Conservation (phyloP, 371 early-diverging fungal genomes). For the Mucor saturninus region DNA sequence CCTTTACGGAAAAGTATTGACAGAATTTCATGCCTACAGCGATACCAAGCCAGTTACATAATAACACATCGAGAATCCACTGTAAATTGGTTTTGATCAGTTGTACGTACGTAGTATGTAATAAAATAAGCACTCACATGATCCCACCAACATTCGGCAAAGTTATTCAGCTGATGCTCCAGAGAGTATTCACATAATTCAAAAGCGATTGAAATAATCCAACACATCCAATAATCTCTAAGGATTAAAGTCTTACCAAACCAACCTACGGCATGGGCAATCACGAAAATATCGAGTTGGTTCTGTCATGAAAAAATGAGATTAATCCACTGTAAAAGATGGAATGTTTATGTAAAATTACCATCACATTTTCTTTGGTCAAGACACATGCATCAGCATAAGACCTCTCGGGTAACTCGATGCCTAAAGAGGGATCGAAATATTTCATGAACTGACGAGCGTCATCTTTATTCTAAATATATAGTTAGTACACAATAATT, state of each 20-base stretch:
- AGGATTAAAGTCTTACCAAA: constrained; percentile 91
- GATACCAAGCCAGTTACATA: constrained; percentile 95
- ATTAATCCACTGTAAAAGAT: no score
- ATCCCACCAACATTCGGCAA: constrained; percentile 99
- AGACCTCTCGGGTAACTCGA: constrained; percentile 85
- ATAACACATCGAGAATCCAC: constrained; percentile 96
- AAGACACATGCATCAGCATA: constrained; percentile 91
- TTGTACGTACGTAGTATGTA: no score
- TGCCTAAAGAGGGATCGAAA: constrained; percentile 82
- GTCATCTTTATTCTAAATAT: constrained; percentile 77
- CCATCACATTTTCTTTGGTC: constrained; percentile 75
- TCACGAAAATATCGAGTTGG: constrained; percentile 92
- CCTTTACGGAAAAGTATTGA: constrained; percentile 93
- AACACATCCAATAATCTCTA: constrained; percentile 93
- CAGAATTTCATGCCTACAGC: constrained; percentile 96
- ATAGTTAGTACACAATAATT: not conserved
- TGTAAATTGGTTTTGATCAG: constrained; percentile 19
- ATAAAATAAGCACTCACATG: constrained; percentile 66
- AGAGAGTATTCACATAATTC: constrained; percentile 96
- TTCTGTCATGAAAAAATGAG: constrained; percentile 36
- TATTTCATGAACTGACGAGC: constrained; percentile 80
- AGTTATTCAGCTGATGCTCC: constrained; percentile 95
- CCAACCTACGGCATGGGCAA: constrained; percentile 97
- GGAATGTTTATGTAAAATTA: constrained; percentile 23
- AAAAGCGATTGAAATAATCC: constrained; percentile 93